Evolutionary conservation across 352 stramenopile genomes (phyloP).

Genomic region (Globisporangium cylindrosporum): DNA sequence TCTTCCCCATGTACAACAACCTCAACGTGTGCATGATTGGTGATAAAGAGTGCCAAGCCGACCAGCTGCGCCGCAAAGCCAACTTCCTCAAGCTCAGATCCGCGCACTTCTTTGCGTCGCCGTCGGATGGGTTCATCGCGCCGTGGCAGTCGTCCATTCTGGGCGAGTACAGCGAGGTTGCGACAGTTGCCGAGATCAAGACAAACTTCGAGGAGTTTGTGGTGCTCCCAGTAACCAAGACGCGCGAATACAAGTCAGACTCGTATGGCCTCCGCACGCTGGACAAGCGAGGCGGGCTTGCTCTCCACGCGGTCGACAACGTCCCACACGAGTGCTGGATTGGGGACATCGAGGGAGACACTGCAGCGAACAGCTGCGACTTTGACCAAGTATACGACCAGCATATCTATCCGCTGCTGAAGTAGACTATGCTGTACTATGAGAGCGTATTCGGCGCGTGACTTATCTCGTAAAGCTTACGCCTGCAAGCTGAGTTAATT

Average conservation of each 20-base stretch:
- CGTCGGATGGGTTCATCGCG: slow-evolving; percentile 33
- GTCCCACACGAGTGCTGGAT: slow-evolving; percentile 46
- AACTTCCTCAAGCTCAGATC: slow-evolving; percentile 43
- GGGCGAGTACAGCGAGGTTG: slow-evolving; percentile 38
- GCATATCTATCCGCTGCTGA: slow-evolving; percentile 13
- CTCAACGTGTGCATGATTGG: slow-evolving; percentile 12
- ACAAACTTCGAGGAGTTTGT: slow-evolving; percentile 31
- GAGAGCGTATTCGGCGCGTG: too few relatives aligned
- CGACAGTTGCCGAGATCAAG: slow-evolving; percentile 22
- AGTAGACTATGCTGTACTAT: not conserved
- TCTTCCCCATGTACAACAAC: slow-evolving; percentile 42
- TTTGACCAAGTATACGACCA: slow-evolving; percentile 21
- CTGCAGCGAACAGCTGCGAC: slow-evolving; percentile 8
- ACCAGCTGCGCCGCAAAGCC: slow-evolving; percentile 30
- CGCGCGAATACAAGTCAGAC: slow-evolving; percentile 34
- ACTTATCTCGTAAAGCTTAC: too few relatives aligned
- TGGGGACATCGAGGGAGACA: not conserved
- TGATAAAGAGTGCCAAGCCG: slow-evolving; percentile 12
- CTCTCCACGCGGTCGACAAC: slow-evolving; percentile 24
- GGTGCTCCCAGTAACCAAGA: slow-evolving; percentile 30
- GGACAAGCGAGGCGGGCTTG: slow-evolving; percentile 21
- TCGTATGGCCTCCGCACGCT: slow-evolving; percentile 41
- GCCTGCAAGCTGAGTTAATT: too few relatives aligned
- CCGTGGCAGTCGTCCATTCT: slow-evolving; percentile 41
- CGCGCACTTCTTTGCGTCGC: slow-evolving; percentile 49